Percentiles rank a stretch among this genome's conserved stretches.
Evolutionary conservation across 495 filamentous ascomycete species (phyloP).

Genomic region (Aspergillus kassunensis): DNA sequence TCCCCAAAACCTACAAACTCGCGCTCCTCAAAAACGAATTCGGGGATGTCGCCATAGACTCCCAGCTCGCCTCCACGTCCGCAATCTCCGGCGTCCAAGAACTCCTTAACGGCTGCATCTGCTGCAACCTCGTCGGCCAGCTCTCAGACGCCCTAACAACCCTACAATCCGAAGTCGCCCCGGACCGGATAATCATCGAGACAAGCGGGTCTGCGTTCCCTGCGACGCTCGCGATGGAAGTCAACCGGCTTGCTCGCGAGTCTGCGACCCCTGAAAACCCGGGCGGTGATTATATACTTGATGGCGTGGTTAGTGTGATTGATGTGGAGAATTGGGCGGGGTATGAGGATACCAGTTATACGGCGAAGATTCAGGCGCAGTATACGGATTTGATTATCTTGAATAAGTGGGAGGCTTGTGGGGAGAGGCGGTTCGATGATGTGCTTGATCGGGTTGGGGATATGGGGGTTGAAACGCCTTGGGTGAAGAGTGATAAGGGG

Average conservation of each 20-base stretch:
- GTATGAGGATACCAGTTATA: conserved; percentile 87
- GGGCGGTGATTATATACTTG: conserved; percentile 62
- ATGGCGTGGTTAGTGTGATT: conserved; percentile 88
- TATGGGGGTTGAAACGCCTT: conserved; percentile 74
- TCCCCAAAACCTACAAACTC: conserved; percentile 71
- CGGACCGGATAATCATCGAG: conserved; percentile 90
- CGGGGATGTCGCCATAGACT: conserved; percentile 90
- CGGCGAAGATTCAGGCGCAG: conserved; percentile 76
- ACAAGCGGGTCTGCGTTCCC: conserved; percentile 86
- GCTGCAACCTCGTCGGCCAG: conserved; percentile 95
- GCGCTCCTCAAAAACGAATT: conserved; percentile 99
- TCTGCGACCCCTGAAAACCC: conserved; percentile 16
- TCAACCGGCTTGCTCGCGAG: conserved; percentile 69
- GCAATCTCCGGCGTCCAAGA: conserved; percentile 89
- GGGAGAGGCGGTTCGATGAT: conserved; percentile 72
- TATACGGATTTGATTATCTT: conserved; percentile 93
- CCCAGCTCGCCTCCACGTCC: conserved; percentile 73
- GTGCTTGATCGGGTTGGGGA: conserved; percentile 81
- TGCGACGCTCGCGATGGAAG: conserved; percentile 85
- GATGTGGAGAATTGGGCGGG: conserved; percentile 98
- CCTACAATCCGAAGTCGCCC: conserved; percentile 54
- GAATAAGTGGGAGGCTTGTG: conserved; percentile 87
- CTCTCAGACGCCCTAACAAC: conserved; percentile 73
- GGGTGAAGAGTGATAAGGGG: conserved; percentile 76
- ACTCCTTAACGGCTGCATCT: conserved; percentile 94